Conservation (phyloP, 192 early-diverging fungal species). For the Podila clonocystis region DNA sequence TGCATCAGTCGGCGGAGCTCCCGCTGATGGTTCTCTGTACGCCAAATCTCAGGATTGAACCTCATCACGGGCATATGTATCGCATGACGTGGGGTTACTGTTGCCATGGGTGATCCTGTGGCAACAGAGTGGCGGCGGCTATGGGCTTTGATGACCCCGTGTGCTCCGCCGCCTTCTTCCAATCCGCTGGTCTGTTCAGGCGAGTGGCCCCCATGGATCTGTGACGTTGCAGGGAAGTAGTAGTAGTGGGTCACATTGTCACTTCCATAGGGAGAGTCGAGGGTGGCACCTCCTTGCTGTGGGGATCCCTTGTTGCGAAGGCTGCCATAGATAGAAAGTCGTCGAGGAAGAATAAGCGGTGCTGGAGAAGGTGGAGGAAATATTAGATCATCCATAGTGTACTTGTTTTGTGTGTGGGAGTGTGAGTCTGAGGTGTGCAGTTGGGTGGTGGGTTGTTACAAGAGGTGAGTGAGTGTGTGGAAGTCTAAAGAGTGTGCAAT, state of each 20-base stretch:
- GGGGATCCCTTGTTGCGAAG: background rate
- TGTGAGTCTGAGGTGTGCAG: background rate
- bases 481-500: too few species aligned
- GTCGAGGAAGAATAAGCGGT: constrained; percentile 26
- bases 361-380: constrained; percentile 20
- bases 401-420: background rate
- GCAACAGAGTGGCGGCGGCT: constrained; percentile 25
- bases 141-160: background rate
- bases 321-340: constrained; percentile 16
- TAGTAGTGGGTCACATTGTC: constrained; percentile 5
- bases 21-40: constrained; percentile 35
- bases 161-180: background rate
- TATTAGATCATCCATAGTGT: constrained; percentile 19
- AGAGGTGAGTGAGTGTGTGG: too few species aligned
- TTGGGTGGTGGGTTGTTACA: background rate
- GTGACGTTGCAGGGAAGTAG: background rate
- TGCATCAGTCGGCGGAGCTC: constrained; percentile 36
- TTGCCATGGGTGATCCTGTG: constrained; percentile 15
- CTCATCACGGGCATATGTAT: constrained; percentile 45
- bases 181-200: background rate
- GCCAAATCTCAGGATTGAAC: constrained; percentile 34
- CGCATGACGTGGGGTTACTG: constrained; percentile 24
- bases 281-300: background rate
- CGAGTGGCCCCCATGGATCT: background rate
- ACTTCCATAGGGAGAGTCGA: background rate